Base-by-base conservation (phyloP, 2,329 filamentous ascomycete species). In the Alternaria arborescens region DNA sequence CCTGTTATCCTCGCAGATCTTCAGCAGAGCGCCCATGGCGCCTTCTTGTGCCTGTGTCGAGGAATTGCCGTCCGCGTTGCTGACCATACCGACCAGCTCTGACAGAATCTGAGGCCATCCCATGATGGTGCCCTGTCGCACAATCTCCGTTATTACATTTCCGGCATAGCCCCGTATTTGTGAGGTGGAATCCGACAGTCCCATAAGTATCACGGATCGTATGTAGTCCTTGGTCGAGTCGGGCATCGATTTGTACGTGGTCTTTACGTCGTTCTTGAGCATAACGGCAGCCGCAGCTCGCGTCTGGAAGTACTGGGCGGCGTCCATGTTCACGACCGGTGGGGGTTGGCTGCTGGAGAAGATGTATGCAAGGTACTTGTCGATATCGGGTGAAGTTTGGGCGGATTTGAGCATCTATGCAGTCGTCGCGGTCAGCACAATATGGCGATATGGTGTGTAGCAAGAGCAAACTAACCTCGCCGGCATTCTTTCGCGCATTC, bases 1-100 rank as follows among this genome's bases (percentile, higher is more conserved):
- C 73, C 88, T 89, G 81, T 97, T 97, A 81, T 99, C 95, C 80
- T 99, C 95, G 80, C 95, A 99, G 63, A 99, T 94, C 83, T 98
- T 98, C 77, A 91, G 84, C 79, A 99, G 84, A 48, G 95, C 94
- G 50, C 91, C 88, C 91, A 98, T 97, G 69, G 93, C 94, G 62
- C 94, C 94, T 78, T 99, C 94, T 76, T 97, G 93, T 12, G 90
- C 89, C 73, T 92, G 87, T 43, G 86, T 82, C 7, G 92, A 83
- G 22, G 89, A 83, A 64, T 90, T 88, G 41, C 91, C 90, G 46
- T 82, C 84, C 57, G 88, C 81, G 78, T 97, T 96, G 67, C 87
- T 86, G 63, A 97, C 87, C 78, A 97, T 85, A 56, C 88, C 85
- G 67, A 98, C 81, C 20, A 99, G 85, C 70, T 97, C 91, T 50